Evolutionary conservation across 495 filamentous ascomycete species (phyloP).

Genomic region (Pseudomonodictys pantanalensis): DNA sequence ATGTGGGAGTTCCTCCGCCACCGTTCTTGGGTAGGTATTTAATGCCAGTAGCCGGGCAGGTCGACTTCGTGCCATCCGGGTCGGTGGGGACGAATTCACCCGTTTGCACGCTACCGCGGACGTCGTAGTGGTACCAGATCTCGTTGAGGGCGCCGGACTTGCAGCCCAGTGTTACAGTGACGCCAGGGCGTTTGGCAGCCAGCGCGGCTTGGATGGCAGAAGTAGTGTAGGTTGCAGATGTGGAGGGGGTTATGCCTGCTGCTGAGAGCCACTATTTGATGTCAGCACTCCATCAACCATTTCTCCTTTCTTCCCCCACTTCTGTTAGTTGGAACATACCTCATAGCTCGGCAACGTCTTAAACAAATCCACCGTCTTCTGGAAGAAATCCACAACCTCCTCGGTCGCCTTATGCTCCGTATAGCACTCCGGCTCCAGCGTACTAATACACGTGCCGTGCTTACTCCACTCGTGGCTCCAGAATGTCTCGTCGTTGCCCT

Average conservation of each 20-base stretch:
- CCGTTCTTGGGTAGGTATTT: conserved; percentile 64
- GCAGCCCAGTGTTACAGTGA: conserved; percentile 69
- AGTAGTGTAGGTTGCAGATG: conserved; percentile 60
- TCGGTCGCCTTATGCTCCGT: conserved; percentile 55
- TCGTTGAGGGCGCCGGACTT: conserved; percentile 61
- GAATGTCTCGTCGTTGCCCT: conserved; percentile 63
- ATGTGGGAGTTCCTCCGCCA: conserved; percentile 21
- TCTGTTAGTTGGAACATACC: conserved; percentile 37
- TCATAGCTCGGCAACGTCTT: conserved; percentile 60
- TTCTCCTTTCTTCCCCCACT: no score
- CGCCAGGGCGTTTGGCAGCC: conserved; percentile 55
- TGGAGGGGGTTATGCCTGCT: conserved; percentile 63
- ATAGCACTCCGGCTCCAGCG: conserved; percentile 72
- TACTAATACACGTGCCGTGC: conserved; percentile 74
- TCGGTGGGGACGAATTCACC: conserved; percentile 67
- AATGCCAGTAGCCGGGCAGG: conserved; percentile 60
- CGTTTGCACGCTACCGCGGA: conserved; percentile 70
- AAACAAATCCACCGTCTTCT: conserved; percentile 58
- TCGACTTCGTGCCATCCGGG: conserved; percentile 61
- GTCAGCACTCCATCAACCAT: neutral
- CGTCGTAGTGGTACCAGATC: conserved; percentile 82
- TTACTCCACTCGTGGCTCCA: conserved; percentile 91
- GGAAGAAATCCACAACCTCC: conserved; percentile 64
- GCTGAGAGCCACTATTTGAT: conserved; percentile 51
- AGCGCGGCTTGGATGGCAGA: conserved; percentile 63